Evolutionary conservation across 257 asterid genomes (phyloP), one percentile per base, ranked within the genome.

Genomic region (Rhazya stricta): DNA sequence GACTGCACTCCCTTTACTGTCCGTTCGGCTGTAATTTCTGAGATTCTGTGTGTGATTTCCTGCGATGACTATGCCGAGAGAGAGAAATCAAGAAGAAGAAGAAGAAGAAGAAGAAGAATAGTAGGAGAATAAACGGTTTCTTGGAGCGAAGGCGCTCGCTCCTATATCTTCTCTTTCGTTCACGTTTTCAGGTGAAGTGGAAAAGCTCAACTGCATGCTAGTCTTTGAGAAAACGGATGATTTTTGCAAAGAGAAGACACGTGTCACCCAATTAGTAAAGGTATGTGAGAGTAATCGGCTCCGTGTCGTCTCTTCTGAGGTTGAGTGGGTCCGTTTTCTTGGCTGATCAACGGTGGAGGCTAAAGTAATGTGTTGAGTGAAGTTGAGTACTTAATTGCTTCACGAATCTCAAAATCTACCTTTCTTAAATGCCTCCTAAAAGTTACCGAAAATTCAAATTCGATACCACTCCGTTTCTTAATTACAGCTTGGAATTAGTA

Each of bases 81-180:
- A 23, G 37, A 12, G 43, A 4, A 34, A 62, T 62, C 53, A 43
- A 12, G 1, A 53, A 15, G 61, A 13, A 71, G 72, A 74, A 50
- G 67, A 15, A 19, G 78, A 46, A 25, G 48, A 30, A 16, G 11
- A n/a, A 58, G 21, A 32, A 46, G 50, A 74, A 72, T 71, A 45
- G 39, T 62, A 53, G 67, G 58, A 69, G 70, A 66, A 72, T 37
- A 73, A 80, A 79, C 89, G 87, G 84, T 88, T 85, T 85, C 91
- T 89, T 84, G 76, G 88, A 84, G 68, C 89, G 89, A 86, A 86
- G 84, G 81, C 0, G 39, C 23, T 51, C 11, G 9, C 37, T 27
- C 32, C 1, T 9, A 18, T 43, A 30, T 62, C 56, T 27, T 42
- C 46, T 75, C 56, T 37, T 32, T 48, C 2, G 45, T 27, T 37